These are phyloP conservation scores for Ogataea haglerorum DNA, from an alignment of 805 yeast species.

Conservation along the genomic window DNA sequence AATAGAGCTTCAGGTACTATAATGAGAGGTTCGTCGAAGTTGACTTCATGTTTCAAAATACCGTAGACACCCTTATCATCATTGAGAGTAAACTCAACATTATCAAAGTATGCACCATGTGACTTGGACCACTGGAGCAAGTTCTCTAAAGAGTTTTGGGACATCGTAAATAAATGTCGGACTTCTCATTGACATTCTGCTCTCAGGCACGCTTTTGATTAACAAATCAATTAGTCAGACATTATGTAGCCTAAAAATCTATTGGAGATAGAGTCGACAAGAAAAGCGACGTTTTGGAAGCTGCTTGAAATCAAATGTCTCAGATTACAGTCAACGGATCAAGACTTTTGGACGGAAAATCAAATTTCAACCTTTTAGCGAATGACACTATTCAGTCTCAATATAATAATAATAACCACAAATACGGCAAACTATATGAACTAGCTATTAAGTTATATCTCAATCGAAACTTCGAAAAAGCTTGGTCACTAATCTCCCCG, in stretches of 20 bases:
- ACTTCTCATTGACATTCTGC: no score
- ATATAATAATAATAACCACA: not conserved
- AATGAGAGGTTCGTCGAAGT: constrained; percentile 26
- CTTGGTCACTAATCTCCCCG: constrained; percentile 27
- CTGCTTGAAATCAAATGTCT: not conserved
- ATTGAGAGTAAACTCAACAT: constrained; percentile 32
- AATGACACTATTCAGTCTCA: no score
- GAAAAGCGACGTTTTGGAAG: no score
- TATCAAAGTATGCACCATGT: constrained; percentile 38
- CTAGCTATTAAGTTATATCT: constrained; percentile 41
- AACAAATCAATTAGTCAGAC: no score
- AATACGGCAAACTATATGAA: constrained; percentile 31
- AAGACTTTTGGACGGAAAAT: not conserved
- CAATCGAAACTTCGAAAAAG: constrained; percentile 30
- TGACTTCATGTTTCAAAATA: constrained; percentile 18
- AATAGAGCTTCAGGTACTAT: constrained; percentile 37
- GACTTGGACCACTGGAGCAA: constrained; percentile 29
- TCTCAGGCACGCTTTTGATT: no score
- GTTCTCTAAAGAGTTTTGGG: not conserved
- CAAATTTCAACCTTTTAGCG: no score
- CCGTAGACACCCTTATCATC: constrained; percentile 36
- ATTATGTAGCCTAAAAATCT: no score
- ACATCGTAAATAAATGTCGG: no score
- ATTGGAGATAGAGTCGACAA: no score
- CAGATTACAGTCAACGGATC: constrained; percentile 1